Conservation (phyloP, 345 rosid species). For the Heritiera littoralis region DNA sequence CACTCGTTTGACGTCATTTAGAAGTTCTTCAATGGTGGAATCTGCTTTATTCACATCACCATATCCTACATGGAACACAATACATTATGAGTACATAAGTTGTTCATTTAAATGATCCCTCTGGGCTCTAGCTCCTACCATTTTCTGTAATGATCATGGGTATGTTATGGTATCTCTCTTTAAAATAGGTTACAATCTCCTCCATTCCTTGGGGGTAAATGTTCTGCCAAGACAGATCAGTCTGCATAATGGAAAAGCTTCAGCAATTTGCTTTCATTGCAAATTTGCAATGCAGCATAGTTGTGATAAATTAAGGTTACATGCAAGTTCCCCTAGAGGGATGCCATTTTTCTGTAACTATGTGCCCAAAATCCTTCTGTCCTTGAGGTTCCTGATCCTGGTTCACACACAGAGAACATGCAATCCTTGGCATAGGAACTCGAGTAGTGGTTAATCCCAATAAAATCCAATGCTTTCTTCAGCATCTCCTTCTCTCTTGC, state of each 20-base stretch:
- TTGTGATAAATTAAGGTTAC: constrained; percentile 11
- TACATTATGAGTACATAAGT: no score
- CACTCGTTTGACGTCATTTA: constrained; percentile 26
- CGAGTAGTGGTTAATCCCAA: constrained; percentile 57
- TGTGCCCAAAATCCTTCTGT: constrained; percentile 46
- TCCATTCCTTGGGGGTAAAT: constrained; percentile 56
- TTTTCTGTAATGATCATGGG: constrained; percentile 66
- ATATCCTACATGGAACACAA: no score
- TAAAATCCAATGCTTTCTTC: constrained; percentile 48
- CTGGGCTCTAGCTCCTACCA: constrained; percentile 30
- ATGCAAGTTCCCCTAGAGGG: constrained; percentile 51
- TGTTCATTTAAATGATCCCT: no score
- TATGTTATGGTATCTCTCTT: constrained; percentile 46
- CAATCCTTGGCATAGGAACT: constrained; percentile 62
- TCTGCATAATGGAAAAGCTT: no score
- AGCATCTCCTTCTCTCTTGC: constrained; percentile 36
- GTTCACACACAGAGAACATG: constrained; percentile 47
- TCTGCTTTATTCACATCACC: no score
- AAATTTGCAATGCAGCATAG: no score
- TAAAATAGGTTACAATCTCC: constrained; percentile 44
- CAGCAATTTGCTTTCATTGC: no score
- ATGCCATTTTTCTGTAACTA: constrained; percentile 44
- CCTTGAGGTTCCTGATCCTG: constrained; percentile 48
- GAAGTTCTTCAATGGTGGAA: no score
- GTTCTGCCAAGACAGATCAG: not conserved